Conservation (phyloP, 306 rosid genomes). For the Glycine soja region DNA sequence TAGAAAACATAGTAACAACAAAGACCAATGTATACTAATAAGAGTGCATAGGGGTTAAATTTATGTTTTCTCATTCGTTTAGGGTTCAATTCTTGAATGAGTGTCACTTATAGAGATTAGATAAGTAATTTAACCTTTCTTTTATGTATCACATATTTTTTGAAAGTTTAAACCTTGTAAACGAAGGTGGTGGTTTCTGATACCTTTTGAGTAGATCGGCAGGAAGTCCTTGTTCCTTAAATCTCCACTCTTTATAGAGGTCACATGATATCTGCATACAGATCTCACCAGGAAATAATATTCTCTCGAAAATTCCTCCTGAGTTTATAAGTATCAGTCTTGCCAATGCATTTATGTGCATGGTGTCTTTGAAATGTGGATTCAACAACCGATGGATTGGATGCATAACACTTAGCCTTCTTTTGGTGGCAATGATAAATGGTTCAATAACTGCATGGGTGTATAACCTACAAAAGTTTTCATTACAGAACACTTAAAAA, state of each 20-base stretch:
- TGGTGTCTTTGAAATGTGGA: slow-evolving; percentile 81
- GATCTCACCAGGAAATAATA: slow-evolving; percentile 61
- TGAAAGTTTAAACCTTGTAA: background rate
- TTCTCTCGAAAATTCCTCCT: slow-evolving; percentile 69
- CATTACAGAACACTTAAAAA: slow-evolving; percentile 5
- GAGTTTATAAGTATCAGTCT: slow-evolving; percentile 61
- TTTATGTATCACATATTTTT: background rate
- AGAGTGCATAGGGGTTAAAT: background rate
- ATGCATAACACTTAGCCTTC: slow-evolving; percentile 77
- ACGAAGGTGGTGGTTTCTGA: slow-evolving; percentile 1
- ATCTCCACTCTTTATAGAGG: slow-evolving; percentile 78
- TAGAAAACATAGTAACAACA: background rate
- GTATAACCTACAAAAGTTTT: slow-evolving; percentile 60
- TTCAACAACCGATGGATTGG: slow-evolving; percentile 70
- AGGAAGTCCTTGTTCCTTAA: slow-evolving; percentile 76
- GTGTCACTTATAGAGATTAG: background rate
- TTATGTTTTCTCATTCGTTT: background rate
- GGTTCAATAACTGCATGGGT: slow-evolving; percentile 85
- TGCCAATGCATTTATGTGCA: slow-evolving; percentile 71
- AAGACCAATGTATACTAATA: background rate
- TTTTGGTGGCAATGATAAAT: slow-evolving; percentile 81
- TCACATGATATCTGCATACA: slow-evolving; percentile 74
- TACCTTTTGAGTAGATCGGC: slow-evolving; percentile 77
- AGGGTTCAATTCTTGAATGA: background rate
- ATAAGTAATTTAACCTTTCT: background rate